These are phyloP conservation scores for Amanita subjunquillea DNA, from an alignment of 768 basidiomycete genomes.

Conservation along the genomic window DNA sequence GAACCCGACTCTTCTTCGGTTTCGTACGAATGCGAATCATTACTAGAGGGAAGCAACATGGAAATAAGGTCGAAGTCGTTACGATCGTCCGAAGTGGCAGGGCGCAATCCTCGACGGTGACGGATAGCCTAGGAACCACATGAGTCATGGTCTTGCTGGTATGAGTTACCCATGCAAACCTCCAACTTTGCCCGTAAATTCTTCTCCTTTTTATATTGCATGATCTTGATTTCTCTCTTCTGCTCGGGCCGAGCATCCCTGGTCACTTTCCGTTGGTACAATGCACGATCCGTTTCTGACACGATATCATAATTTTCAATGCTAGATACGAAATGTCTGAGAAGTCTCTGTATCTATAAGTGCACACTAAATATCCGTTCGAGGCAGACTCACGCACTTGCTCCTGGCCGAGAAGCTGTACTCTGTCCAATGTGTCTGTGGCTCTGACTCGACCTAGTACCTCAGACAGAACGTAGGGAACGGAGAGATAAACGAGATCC, in stretches of 20 bases:
- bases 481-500: constrained; percentile 66
- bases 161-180: constrained; percentile 25
- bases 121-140: constrained; percentile 32
- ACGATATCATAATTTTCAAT: constrained; percentile 62
- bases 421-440: constrained; percentile 44
- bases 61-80: constrained; percentile 56
- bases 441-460: constrained; percentile 51
- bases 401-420: constrained; percentile 41
- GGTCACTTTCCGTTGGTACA: constrained; percentile 43
- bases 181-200: constrained; percentile 63
- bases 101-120: constrained; percentile 37
- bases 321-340: constrained; percentile 30
- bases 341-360: background rate
- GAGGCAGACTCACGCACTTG: constrained; percentile 35
- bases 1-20: constrained; percentile 40
- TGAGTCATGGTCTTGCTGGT: background rate
- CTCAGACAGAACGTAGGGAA: constrained; percentile 61
- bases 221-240: constrained; percentile 82
- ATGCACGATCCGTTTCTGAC: constrained; percentile 43
- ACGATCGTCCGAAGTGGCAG: constrained; percentile 18
- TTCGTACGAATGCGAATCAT: constrained; percentile 11
- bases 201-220: constrained; percentile 82
- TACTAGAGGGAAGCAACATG: constrained; percentile 41
- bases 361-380: background rate
- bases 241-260: constrained; percentile 44